Evolutionary conservation across 2,329 filamentous ascomycete genomes (phyloP).

Genomic region (Madurella mycetomatis): DNA sequence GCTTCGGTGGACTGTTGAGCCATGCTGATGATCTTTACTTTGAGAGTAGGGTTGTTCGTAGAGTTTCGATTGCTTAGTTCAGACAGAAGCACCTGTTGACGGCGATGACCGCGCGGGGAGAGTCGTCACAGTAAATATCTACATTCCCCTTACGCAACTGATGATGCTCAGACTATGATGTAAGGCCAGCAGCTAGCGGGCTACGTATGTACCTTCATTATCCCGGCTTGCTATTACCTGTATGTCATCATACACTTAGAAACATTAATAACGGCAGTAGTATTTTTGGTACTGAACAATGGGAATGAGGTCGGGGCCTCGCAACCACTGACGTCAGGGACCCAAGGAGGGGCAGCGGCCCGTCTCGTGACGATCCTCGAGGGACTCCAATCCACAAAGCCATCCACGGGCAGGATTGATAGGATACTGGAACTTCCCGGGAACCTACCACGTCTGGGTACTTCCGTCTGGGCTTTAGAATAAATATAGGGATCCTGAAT

Average conservation of each 20-base stretch:
- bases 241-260: not conserved
- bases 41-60: not conserved
- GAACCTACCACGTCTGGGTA: too few species aligned
- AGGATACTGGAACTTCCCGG: not conserved
- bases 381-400: not conserved
- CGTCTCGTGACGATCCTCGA: not conserved
- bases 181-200: not conserved
- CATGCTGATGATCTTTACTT: constrained; percentile 12
- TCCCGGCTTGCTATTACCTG: not conserved
- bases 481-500: too few species aligned
- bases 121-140: not conserved
- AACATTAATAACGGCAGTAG: not conserved
- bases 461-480: too few species aligned
- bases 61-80: not conserved
- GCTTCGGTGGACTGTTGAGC: constrained; percentile 49
- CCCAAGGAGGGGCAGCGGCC: not conserved
- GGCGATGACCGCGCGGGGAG: not conserved
- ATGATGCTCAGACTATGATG: not conserved
- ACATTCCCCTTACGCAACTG: not conserved
- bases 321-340: not conserved
- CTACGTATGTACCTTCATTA: not conserved
- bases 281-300: not conserved
- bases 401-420: not conserved
- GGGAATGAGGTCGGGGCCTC: not conserved
- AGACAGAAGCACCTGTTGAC: not conserved